Evolutionary conservation across 345 rosid genomes (phyloP).

Genomic region (Salix exigua): DNA sequence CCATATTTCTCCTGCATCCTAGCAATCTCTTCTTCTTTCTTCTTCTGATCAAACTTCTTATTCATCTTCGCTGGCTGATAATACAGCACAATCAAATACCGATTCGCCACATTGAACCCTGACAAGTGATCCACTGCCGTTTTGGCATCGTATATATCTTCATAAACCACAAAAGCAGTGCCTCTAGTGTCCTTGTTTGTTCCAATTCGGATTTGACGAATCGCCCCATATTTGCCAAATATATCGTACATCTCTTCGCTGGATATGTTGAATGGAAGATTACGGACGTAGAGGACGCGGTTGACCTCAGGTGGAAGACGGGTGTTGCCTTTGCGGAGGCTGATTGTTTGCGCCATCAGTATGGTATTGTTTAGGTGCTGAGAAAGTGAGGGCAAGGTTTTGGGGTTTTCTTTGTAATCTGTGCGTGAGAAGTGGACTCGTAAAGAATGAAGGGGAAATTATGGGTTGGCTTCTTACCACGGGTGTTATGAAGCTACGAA

Average conservation of each 20-base stretch:
- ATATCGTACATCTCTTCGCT: slow-evolving; percentile 99
- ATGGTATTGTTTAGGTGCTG: not conserved
- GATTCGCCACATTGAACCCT: slow-evolving; percentile 93
- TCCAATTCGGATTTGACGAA: slow-evolving; percentile 94
- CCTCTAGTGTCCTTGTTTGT: slow-evolving; percentile 87
- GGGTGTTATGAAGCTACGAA: too few relatives aligned
- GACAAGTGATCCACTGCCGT: slow-evolving; percentile 97
- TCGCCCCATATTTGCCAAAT: slow-evolving; percentile 94
- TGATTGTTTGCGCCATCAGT: slow-evolving; percentile 55
- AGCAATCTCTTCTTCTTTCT: slow-evolving; percentile 78
- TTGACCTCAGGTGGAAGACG: slow-evolving; percentile 96
- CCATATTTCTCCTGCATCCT: slow-evolving; percentile 94
- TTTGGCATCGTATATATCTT: slow-evolving; percentile 95
- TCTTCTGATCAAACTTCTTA: slow-evolving; percentile 91
- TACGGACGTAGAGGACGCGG: slow-evolving; percentile 86
- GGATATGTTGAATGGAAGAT: slow-evolving; percentile 96
- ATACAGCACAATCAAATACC: slow-evolving; percentile 81
- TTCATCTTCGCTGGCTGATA: slow-evolving; percentile 95
- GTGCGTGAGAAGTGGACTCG: not conserved
- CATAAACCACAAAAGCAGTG: slow-evolving; percentile 90
- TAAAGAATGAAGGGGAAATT: not conserved
- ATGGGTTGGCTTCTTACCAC: too few relatives aligned
- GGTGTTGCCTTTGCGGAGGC: slow-evolving; percentile 76
- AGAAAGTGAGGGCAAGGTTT: not conserved
- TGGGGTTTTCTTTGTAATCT: not conserved